Base-by-base conservation (phyloP, 495 filamentous ascomycete species). In the Lophiostoma macrostomum region DNA sequence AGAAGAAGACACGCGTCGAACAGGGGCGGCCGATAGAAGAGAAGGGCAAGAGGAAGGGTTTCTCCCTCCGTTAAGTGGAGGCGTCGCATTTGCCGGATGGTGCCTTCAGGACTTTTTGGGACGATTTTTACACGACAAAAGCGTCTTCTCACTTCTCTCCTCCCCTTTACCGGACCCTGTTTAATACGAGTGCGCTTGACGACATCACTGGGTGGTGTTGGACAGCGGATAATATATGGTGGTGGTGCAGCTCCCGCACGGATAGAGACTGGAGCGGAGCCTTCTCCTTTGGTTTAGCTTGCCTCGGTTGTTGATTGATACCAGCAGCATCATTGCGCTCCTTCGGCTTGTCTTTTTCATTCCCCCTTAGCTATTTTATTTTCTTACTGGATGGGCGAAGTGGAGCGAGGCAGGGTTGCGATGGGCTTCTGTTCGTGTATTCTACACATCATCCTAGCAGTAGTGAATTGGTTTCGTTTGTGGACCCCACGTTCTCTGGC, bases 1-100 rank as follows among this genome's bases (percentile, higher is more conserved):
- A 98, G 69, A 98, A 98, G 85, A 98, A 96, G 75, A 60, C 76
- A 44, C 82, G 93, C 58, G 74, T 98, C 74, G 93, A 98, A 73
- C 95, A 80, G 65, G 93, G 93, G 64, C 77, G 91, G 63, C 94
- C 94, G 50, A 73, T 97, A 77, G 93, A 97, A 77, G 89, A 96
- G 76, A 91, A 96, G 78, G 74, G 73, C 63, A 86, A 87, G 74
- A 86, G 88, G 75, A 97, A 97, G 86, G 93, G 93, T 37, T 98
- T 98, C 80, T 98, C 93, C 41, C 84, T 98, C 62, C 91, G 91
- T 75, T 94, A 90, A 64, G 46, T 3, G 19, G 13, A n/a, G 20
- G 10, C 20, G n/a, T 19, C 22, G 18, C 22, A 30, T 8, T 37
- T 36, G 14, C 31, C 5, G 16, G 25, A 42, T 43, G 52, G 46